Evolutionary conservation across 192 early-diverging fungal species (phyloP).

Genomic region (Gamsiella multidivaricata): DNA sequence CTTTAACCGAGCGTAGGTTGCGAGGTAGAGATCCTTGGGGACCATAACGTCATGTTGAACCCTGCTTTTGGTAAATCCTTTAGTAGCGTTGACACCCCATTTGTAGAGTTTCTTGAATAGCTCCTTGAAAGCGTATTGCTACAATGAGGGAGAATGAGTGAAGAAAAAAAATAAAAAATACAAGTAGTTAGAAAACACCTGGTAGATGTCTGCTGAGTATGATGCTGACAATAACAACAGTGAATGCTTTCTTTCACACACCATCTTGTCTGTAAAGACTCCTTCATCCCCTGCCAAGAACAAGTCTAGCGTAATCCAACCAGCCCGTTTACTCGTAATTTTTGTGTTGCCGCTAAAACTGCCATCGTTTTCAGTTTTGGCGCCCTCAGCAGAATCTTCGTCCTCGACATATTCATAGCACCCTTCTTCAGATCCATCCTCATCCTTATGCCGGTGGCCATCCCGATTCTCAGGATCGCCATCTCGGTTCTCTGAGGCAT

Average conservation of each 20-base stretch:
- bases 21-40: slow-evolving; percentile 71
- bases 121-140: slow-evolving; percentile 69
- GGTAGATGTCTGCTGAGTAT: not conserved
- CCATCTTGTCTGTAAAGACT: slow-evolving; percentile 54
- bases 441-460: not conserved
- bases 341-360: slow-evolving; percentile 13
- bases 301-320: slow-evolving; percentile 45
- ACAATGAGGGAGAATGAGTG: not conserved
- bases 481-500: slow-evolving; percentile 19
- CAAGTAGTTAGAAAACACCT: not conserved
- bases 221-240: not conserved
- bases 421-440: not conserved
- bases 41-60: slow-evolving; percentile 77
- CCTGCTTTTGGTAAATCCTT: slow-evolving; percentile 77
- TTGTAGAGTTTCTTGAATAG: slow-evolving; percentile 78
- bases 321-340: slow-evolving; percentile 23
- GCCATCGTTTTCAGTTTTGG: not conserved
- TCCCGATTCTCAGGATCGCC: not conserved
- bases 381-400: not conserved
- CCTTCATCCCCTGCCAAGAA: slow-evolving; percentile 36
- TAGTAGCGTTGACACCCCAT: slow-evolving; percentile 75
- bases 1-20: slow-evolving; percentile 76
- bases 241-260: not conserved
- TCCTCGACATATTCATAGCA: not conserved
- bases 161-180: slow-evolving; percentile 11